phyloP scores from a whole-genome alignment of 306 rosid species.

The Clitoria ternatea region DNA sequence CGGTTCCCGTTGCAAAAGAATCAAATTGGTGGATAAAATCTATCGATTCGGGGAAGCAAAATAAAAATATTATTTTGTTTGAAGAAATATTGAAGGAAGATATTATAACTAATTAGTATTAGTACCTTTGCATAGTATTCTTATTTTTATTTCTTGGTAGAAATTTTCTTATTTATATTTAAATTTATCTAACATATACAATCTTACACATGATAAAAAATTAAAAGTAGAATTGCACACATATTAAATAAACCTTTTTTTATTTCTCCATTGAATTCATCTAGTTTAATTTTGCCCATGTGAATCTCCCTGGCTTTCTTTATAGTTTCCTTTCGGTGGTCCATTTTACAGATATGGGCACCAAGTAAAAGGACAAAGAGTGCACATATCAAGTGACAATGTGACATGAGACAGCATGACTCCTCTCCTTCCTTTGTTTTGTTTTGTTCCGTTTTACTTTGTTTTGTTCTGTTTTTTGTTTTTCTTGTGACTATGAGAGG shows the following conservation, averaged over 20 bases:
- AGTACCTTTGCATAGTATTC: background rate
- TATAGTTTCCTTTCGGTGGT: slow-evolving; percentile 31
- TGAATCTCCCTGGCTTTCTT: background rate
- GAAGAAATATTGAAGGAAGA: too few species aligned
- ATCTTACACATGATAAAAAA: too few species aligned
- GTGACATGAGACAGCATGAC: slow-evolving; percentile 25
- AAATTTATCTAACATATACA: too few species aligned
- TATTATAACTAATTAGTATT: background rate
- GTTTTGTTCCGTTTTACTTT: background rate
- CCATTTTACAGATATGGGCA: slow-evolving; percentile 10
- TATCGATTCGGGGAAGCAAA: too few species aligned
- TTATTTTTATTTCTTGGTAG: background rate
- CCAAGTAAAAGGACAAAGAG: slow-evolving; percentile 25
- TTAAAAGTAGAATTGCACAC: too few species aligned
- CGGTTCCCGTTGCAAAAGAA: background rate
- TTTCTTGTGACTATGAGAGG: slow-evolving; percentile 6
- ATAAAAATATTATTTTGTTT: too few species aligned
- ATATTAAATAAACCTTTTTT: too few species aligned
- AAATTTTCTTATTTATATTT: too few species aligned
- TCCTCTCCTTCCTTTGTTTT: background rate
- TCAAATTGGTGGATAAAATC: background rate
- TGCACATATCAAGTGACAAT: slow-evolving; percentile 4
- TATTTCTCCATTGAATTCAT: background rate
- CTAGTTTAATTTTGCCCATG: background rate
- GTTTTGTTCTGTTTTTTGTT: slow-evolving; percentile 2